A percentile compares a stretch with the other conserved stretches of the same genome.
phyloP scores from a whole-genome alignment of 768 basidiomycete species.

The Mycena venus region DNA sequence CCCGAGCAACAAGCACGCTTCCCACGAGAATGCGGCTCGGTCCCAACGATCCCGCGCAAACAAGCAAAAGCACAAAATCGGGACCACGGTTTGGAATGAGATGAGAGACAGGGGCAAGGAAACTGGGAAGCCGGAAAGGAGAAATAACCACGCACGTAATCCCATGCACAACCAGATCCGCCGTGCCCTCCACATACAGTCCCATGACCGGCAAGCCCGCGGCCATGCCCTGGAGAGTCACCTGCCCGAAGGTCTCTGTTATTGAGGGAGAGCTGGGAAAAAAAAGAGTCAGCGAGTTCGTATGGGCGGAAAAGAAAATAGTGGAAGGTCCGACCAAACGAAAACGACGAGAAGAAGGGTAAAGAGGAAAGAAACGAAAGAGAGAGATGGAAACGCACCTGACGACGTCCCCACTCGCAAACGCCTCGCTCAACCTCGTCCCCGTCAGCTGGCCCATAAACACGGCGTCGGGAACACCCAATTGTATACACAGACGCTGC shows the following conservation, averaged over 20 bases:
- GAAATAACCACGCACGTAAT: not conserved
- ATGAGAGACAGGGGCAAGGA: too few species aligned
- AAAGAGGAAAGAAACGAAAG: not conserved
- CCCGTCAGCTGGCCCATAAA: slow-evolving; percentile 27
- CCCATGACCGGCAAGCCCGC: slow-evolving; percentile 27
- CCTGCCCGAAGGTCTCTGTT: slow-evolving; percentile 31
- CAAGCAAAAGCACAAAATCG: too few species aligned
- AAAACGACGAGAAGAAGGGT: not conserved
- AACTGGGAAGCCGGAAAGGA: not conserved
- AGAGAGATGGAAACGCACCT: not conserved
- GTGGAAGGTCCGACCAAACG: not conserved
- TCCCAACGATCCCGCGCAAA: too few species aligned
- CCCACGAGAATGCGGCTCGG: too few species aligned
- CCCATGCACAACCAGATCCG: slow-evolving; percentile 22
- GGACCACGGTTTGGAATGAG: too few species aligned
- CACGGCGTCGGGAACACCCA: not conserved
- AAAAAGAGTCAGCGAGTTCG: not conserved
- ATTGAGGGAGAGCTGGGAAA: slow-evolving; percentile 20
- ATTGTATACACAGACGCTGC: not conserved
- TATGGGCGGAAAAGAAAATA: not conserved
- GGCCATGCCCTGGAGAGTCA: slow-evolving; percentile 32
- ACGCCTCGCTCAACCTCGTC: slow-evolving; percentile 10
- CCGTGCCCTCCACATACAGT: slow-evolving; percentile 27
- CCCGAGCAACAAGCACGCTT: too few species aligned
- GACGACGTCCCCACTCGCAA: slow-evolving; percentile 25